Evolutionary conservation across 1,284 basidiomycete genomes (phyloP), one percentile per base, ranked within the genome.

Genomic region (Ganoderma lucidum): DNA sequence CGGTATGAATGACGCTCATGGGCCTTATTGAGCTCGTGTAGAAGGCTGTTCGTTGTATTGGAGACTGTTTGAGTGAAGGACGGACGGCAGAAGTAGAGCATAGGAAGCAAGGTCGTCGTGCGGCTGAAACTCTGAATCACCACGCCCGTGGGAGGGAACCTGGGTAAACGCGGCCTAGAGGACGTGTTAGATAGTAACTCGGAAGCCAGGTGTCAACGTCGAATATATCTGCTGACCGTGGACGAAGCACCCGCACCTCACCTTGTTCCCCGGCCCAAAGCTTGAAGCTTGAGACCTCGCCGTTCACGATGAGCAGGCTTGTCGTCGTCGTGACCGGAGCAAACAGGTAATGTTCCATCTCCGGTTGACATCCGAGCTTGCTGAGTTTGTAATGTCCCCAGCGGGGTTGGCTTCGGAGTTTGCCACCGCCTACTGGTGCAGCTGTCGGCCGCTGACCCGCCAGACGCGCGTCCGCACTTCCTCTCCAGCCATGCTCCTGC

Each of bases 361-460:
- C 51, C 19, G n/a, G 4, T 23, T 41, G 39, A 41, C 39, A 9
- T 14, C 12, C 39, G 10, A 41, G 51, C n/a, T 15, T 6, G 28
- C 55, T 41, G 48, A 35, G 41, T 58, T 35, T 39, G 23, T 32
- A 10, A 58, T 17, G 1, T 58, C 4, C 65, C 2, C 78, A 96
- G 96, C 64, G 95, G 96, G 67, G 86, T 96, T 37, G 95, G 96
- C 17, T 92, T 92, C 76, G 95, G 93, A 1, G 91, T 94, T 62
- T 96, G 95, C 81, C 89, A 93, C 69, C 90, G 94, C 63, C 86
- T 97, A 6, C 85, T 97, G 60, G 80, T 84, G 4, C 91, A 95
- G 76, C 84, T 96, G 28, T 88, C 88, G 5, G 81, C 84, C 37
- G 76, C 78, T 19, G 76, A 75, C 61, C 88, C 87, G 1, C 78